These are phyloP conservation scores for Talaromyces sp. DNA, from an alignment of 2,329 filamentous ascomycete species.

Conservation along the genomic window DNA sequence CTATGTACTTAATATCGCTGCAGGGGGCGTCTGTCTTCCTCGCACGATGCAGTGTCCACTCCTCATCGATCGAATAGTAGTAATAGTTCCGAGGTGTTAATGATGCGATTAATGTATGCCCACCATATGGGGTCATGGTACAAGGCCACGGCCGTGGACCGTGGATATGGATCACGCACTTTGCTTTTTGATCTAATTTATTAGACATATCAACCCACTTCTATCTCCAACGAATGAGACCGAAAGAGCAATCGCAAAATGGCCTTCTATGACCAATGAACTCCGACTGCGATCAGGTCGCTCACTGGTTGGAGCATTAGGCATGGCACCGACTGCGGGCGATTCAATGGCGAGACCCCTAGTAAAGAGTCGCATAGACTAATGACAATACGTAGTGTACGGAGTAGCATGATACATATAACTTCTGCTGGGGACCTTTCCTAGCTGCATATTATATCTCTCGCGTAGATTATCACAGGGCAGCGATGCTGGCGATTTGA, in stretches of 20 bases:
- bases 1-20: neutral
- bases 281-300: neutral
- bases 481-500: neutral
- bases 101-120: neutral
- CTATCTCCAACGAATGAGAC: neutral
- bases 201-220: neutral
- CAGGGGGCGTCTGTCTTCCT: neutral
- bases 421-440: neutral
- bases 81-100: neutral
- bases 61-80: neutral
- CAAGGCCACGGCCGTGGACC: neutral
- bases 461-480: neutral
- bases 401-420: neutral
- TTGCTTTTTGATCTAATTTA: neutral
- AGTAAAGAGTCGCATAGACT: neutral
- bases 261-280: neutral
- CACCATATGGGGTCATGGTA: neutral
- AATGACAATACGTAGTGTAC: neutral
- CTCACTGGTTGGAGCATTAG: constrained; percentile 7
- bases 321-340: neutral
- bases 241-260: neutral
- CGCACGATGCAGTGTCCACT: neutral
- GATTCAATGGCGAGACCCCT: neutral
- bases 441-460: constrained; percentile 4
- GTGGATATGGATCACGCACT: neutral